phyloP scores from a whole-genome alignment of 441 rosid species.

The Brassica hybrid region DNA sequence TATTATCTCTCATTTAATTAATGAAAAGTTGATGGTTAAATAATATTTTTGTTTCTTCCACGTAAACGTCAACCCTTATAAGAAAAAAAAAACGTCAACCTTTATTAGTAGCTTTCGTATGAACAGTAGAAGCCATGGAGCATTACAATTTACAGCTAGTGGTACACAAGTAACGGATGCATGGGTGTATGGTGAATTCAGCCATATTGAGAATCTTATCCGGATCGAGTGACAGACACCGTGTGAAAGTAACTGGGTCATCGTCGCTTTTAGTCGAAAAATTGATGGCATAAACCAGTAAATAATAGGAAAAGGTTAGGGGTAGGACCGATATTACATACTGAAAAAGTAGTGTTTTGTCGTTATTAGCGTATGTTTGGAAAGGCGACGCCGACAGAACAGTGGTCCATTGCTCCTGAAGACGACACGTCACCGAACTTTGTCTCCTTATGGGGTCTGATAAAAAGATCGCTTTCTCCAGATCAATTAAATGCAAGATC shows the following conservation, averaged over 20 bases:
- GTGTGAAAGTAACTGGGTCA: conserved; percentile 37
- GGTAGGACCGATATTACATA: neutral
- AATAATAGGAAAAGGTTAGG: neutral
- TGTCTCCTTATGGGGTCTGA: conserved; percentile 35
- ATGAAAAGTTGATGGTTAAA: too few species aligned
- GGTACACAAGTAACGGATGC: neutral
- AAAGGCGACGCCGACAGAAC: conserved; percentile 43
- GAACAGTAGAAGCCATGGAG: conserved; percentile 12
- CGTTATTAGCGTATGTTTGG: conserved; percentile 39
- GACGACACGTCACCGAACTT: conserved; percentile 36
- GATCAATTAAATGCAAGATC: conserved; percentile 15
- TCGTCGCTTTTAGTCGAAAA: conserved; percentile 16
- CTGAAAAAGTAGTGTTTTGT: conserved; percentile 42
- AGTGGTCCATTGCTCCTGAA: conserved; percentile 37
- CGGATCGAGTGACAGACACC: conserved; percentile 29
- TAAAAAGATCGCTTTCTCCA: conserved; percentile 26
- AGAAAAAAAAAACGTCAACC: too few species aligned
- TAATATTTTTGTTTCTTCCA: too few species aligned
- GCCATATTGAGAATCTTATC: conserved; percentile 36
- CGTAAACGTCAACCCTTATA: too few species aligned
- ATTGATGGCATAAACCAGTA: conserved; percentile 20
- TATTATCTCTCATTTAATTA: too few species aligned
- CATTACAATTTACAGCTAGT: neutral
- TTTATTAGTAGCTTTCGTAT: too few species aligned
- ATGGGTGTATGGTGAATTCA: neutral